A percentile compares a stretch with the other conserved stretches of the same genome.
phyloP scores from a whole-genome alignment of 1,284 basidiomycete species.

The Ganoderma resinaceum region DNA sequence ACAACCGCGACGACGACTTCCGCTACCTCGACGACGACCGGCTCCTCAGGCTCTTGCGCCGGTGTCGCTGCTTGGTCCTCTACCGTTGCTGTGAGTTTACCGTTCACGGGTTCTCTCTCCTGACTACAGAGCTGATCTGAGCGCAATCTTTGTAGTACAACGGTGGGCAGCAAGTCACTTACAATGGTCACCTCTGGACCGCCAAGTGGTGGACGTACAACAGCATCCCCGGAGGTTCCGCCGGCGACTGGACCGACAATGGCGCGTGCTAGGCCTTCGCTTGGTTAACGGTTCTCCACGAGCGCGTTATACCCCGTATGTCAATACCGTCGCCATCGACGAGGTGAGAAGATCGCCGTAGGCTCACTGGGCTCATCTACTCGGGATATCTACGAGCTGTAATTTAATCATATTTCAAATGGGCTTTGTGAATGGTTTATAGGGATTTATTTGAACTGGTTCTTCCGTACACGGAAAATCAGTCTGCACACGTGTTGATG shows the following conservation, averaged over 20 bases:
- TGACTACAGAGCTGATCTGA: not conserved
- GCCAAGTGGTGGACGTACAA: slow-evolving; percentile 64
- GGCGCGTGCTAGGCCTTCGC: slow-evolving; percentile 42
- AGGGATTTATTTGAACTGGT: not conserved
- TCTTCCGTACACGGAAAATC: too few species aligned
- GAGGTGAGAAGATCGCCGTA: not conserved
- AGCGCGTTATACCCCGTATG: not conserved
- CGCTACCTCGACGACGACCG: slow-evolving; percentile 32
- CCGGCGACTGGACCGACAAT: slow-evolving; percentile 50
- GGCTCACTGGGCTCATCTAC: not conserved
- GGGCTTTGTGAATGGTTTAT: not conserved
- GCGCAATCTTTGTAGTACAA: slow-evolving; percentile 47
- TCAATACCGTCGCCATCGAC: not conserved
- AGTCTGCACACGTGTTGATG: too few species aligned
- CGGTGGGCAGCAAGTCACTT: slow-evolving; percentile 52
- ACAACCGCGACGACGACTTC: not conserved
- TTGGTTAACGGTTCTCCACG: not conserved
- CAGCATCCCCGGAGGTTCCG: slow-evolving; percentile 51
- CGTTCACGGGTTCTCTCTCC: not conserved
- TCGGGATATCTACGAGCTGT: not conserved
- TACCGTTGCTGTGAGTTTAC: slow-evolving; percentile 48
- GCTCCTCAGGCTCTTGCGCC: slow-evolving; percentile 47
- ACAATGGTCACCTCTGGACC: slow-evolving; percentile 58
- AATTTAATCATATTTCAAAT: not conserved
- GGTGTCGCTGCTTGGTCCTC: slow-evolving; percentile 55